phyloP scores from a whole-genome alignment of 2,329 filamentous ascomycete species.

The Epichloe hybrida region DNA sequence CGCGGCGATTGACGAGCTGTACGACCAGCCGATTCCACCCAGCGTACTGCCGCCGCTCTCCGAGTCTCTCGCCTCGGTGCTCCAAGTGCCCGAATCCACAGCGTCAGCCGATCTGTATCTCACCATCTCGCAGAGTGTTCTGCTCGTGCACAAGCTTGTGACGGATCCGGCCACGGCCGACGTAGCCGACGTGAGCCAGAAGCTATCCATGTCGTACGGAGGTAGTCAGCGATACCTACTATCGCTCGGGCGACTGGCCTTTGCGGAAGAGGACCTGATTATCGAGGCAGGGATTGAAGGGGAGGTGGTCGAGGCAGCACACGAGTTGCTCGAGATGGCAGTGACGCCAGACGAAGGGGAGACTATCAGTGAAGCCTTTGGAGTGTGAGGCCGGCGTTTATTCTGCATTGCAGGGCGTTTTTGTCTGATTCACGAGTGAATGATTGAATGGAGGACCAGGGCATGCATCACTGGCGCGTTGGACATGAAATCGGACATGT shows the following conservation, averaged over 20 bases:
- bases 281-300: slow-evolving; percentile 65
- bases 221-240: slow-evolving; percentile 74
- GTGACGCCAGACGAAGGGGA: slow-evolving; percentile 61
- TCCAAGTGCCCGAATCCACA: slow-evolving; percentile 7
- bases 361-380: slow-evolving; percentile 28
- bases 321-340: slow-evolving; percentile 65
- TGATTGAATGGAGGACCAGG: no score
- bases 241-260: slow-evolving; percentile 69
- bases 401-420: not conserved
- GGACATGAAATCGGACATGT: no score
- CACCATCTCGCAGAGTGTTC: slow-evolving; percentile 34
- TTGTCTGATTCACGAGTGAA: not conserved
- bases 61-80: slow-evolving; percentile 1
- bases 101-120: slow-evolving; percentile 22
- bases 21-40: slow-evolving; percentile 37
- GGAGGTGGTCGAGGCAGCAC: slow-evolving; percentile 68
- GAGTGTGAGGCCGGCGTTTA: slow-evolving; percentile 11
- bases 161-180: slow-evolving; percentile 33
- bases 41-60: slow-evolving; percentile 22
- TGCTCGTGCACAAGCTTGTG: slow-evolving; percentile 38
- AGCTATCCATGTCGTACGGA: slow-evolving; percentile 55
- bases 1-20: slow-evolving; percentile 59
- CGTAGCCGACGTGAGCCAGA: slow-evolving; percentile 50
- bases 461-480: no score
- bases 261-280: slow-evolving; percentile 63